phyloP scores from a whole-genome alignment of 2,329 filamentous ascomycete species.

The Fusarium papillatum region DNA sequence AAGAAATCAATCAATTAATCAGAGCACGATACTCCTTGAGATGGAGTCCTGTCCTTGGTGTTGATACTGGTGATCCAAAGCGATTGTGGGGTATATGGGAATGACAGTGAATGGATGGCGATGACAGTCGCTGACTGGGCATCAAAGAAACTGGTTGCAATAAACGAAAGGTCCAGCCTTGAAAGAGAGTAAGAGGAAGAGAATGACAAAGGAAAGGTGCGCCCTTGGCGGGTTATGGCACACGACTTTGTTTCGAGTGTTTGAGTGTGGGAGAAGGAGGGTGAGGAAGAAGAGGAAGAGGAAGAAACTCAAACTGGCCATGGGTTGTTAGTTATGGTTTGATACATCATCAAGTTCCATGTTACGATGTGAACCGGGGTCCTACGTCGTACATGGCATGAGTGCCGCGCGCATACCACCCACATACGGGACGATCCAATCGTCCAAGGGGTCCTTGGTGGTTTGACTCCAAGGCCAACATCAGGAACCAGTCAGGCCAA shows the following conservation, averaged over 20 bases:
- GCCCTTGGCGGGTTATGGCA: conserved; percentile 35
- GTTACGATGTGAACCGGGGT: conserved; percentile 30
- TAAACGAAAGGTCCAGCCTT: conserved; percentile 44
- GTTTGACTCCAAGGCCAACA: conserved; percentile 23
- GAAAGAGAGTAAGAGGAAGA: conserved; percentile 33
- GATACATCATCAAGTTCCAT: conserved; percentile 36
- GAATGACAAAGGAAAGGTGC: conserved; percentile 30
- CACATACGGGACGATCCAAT: conserved; percentile 25
- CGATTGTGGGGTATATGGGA: conserved; percentile 23
- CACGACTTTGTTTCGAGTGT: conserved; percentile 21
- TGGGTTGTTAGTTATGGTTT: conserved; percentile 22
- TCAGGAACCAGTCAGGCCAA: conserved; percentile 17
- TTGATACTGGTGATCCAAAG: conserved; percentile 13
- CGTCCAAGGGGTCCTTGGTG: conserved; percentile 27
- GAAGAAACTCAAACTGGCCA: conserved; percentile 12
- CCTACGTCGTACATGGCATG: conserved; percentile 2
- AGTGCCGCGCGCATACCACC: conserved; percentile 12
- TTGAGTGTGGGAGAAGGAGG: conserved; percentile 31
- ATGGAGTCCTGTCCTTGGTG: conserved; percentile 6
- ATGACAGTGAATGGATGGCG: conserved; percentile 20
- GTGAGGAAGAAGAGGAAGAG: conserved; percentile 17
- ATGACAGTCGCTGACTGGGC: conserved; percentile 41
- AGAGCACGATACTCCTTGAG: conserved; percentile 10
- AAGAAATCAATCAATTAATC: conserved; percentile 12
- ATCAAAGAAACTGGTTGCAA: conserved; percentile 31